A percentile compares a stretch with the other conserved stretches of the same genome.
Conservation (phyloP, 768 basidiomycete species). For the Tricholoma bakamatsutake region DNA sequence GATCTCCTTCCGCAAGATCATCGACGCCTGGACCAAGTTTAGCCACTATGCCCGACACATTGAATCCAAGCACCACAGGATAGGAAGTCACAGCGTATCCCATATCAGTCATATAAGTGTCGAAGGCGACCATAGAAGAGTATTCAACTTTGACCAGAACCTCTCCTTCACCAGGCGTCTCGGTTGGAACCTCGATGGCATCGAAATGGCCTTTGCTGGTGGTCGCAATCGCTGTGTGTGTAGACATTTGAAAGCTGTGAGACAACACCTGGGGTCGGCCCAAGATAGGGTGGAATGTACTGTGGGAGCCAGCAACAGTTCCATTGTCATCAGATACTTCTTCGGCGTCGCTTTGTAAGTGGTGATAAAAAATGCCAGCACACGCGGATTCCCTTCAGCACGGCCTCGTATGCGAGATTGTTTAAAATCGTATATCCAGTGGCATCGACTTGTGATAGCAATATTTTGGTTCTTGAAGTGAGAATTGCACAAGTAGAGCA, state of each 20-base stretch:
- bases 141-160: slow-evolving; percentile 32
- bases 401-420: too few relatives aligned
- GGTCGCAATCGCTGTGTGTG: slow-evolving; percentile 36
- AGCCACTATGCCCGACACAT: slow-evolving; percentile 27
- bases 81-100: slow-evolving; percentile 20
- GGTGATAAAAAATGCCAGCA: too few relatives aligned
- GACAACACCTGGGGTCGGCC: not conserved
- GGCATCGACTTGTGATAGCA: too few relatives aligned
- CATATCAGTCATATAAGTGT: slow-evolving; percentile 27
- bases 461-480: too few relatives aligned
- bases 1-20: slow-evolving; percentile 29
- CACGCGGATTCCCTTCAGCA: too few relatives aligned
- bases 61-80: slow-evolving; percentile 30
- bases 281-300: too few relatives aligned
- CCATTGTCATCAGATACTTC: too few relatives aligned
- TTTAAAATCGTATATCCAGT: too few relatives aligned
- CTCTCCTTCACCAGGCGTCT: slow-evolving; percentile 22
- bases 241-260: slow-evolving; percentile 18
- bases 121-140: slow-evolving; percentile 27
- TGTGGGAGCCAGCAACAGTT: too few relatives aligned
- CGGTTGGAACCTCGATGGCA: slow-evolving; percentile 24
- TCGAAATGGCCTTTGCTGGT: slow-evolving; percentile 29
- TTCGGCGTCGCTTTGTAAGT: too few relatives aligned
- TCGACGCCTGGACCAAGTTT: slow-evolving; percentile 28
- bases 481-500: too few relatives aligned